Evolutionary conservation across 768 basidiomycete species (phyloP).

Genomic region (Lentinula edodes): DNA sequence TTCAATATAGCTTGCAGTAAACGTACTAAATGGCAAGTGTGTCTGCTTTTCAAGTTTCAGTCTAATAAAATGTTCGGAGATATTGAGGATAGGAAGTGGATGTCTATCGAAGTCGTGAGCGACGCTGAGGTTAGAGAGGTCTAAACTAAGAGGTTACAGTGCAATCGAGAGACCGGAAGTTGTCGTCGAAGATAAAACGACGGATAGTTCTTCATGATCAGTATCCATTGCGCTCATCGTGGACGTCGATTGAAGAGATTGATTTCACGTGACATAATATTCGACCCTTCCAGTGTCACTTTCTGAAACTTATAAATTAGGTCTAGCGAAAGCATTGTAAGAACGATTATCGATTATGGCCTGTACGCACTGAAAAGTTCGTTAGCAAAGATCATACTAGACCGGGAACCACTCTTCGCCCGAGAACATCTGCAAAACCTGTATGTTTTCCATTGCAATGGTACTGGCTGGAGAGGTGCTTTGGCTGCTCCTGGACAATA

Average conservation of each 20-base stretch:
- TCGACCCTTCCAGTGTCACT: not conserved
- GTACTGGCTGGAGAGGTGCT: too few species aligned
- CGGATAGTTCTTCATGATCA: conserved; percentile 54
- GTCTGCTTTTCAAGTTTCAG: conserved; percentile 67
- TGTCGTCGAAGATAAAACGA: conserved; percentile 66
- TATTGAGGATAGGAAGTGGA: conserved; percentile 92
- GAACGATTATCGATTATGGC: too few species aligned
- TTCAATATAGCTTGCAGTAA: not conserved
- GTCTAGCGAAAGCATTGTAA: too few species aligned
- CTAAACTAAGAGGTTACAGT: conserved; percentile 43
- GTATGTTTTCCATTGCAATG: too few species aligned
- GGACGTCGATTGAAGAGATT: conserved; percentile 4
- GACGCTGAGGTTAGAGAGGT: not conserved
- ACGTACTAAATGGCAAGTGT: conserved; percentile 59
- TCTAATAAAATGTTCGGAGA: conserved; percentile 93
- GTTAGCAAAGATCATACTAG: too few species aligned
- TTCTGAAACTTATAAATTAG: too few species aligned
- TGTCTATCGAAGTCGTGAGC: conserved; percentile 52
- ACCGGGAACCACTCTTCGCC: too few species aligned
- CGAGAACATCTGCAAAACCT: too few species aligned
- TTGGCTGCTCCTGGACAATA: too few species aligned
- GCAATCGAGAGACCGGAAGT: conserved; percentile 71
- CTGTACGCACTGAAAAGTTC: too few species aligned
- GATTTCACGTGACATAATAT: not conserved
- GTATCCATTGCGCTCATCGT: conserved; percentile 62